A percentile compares a stretch with the other conserved stretches of the same genome.
phyloP scores from a whole-genome alignment of 1,284 basidiomycete genomes.

The Schizophyllum amplum region DNA sequence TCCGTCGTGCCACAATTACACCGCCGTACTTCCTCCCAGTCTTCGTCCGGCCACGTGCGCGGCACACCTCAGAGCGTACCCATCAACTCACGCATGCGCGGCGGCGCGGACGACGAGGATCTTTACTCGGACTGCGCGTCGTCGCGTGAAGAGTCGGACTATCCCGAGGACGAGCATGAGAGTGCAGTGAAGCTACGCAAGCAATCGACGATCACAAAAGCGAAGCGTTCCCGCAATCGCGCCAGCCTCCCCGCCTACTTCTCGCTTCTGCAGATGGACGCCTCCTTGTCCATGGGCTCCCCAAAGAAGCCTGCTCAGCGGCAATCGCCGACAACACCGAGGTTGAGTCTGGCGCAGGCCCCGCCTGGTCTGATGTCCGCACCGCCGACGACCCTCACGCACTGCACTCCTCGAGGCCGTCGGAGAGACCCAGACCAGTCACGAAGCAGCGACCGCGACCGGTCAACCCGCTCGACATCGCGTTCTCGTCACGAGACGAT shows the following conservation, averaged over 20 bases:
- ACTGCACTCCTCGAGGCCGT: conserved; percentile 28
- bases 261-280: conserved; percentile 50
- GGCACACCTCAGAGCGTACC: conserved; percentile 37
- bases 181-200: conserved; percentile 14
- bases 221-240: conserved; percentile 52
- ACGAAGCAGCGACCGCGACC: conserved; percentile 17
- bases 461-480: neutral
- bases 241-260: conserved; percentile 72
- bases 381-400: conserved; percentile 13
- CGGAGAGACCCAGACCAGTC: conserved; percentile 41
- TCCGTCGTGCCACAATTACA: conserved; percentile 52
- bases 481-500: neutral
- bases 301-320: conserved; percentile 36
- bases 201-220: neutral
- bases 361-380: conserved; percentile 16
- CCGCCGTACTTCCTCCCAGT: conserved; percentile 40
- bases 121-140: conserved; percentile 27
- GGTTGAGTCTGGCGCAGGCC: conserved; percentile 24
- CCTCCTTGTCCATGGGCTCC: conserved; percentile 38
- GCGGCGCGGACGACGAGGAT: conserved; percentile 40
- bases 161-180: conserved; percentile 22
- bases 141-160: conserved; percentile 27
- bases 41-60: conserved; percentile 31
- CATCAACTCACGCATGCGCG: conserved; percentile 28
- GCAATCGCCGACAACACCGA: conserved; percentile 51